Percentiles rank a stretch among this genome's conserved stretches.
Conservation (phyloP, 176 grass and related monocot species). For the Juncus inflexus region DNA sequence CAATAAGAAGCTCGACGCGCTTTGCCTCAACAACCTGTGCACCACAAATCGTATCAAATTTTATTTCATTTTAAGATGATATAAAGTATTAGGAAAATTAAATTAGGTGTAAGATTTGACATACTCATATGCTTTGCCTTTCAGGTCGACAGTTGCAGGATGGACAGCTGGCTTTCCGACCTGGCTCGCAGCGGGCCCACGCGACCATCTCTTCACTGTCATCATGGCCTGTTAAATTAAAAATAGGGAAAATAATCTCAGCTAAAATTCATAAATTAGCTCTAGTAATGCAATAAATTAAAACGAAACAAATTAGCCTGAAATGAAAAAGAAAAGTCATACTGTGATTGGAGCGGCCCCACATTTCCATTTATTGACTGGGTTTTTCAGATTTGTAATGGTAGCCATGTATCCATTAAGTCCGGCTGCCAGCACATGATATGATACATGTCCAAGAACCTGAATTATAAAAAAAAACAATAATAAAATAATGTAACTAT, state of each 20-base stretch:
- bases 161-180: constrained; percentile 97
- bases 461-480: constrained; percentile 25
- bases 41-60: neutral
- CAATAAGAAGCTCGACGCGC: constrained; percentile 67
- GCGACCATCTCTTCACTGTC: constrained; percentile 86
- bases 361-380: constrained; percentile 90
- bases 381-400: constrained; percentile 94
- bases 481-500: neutral
- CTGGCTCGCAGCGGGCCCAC: constrained; percentile 51
- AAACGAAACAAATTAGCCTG: neutral
- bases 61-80: neutral
- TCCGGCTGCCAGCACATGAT: constrained; percentile 87
- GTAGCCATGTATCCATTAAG: constrained; percentile 98
- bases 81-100: constrained; percentile 2
- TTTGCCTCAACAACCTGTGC: constrained; percentile 69
- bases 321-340: constrained; percentile 19
- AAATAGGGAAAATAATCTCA: constrained; percentile 5
- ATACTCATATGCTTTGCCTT: constrained; percentile 98
- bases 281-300: neutral
- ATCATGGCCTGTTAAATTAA: constrained; percentile 86
- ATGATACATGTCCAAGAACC: constrained; percentile 94
- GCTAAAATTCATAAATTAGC: neutral
- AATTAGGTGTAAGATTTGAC: constrained; percentile 9
- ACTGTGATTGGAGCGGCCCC: constrained; percentile 96
- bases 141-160: constrained; percentile 75